These are phyloP conservation scores for Claviceps pusilla DNA, from an alignment of 2,329 filamentous ascomycete genomes.

Conservation along the genomic window DNA sequence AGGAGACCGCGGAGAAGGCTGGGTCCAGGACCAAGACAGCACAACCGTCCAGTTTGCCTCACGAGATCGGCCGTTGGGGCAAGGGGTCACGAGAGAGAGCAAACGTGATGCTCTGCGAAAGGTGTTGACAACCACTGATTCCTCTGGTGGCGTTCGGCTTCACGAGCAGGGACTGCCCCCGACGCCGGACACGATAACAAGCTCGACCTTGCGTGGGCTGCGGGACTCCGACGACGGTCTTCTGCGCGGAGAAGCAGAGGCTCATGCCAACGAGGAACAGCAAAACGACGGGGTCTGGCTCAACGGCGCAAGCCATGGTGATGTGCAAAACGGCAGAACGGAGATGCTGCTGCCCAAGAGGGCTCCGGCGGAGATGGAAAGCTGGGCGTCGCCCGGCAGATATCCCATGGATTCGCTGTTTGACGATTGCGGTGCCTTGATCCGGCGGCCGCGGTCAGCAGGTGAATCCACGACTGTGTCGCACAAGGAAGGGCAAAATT, in stretches of 20 bases:
- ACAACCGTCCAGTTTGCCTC: slow-evolving; percentile 6
- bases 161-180: slow-evolving; percentile 35
- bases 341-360: not conserved
- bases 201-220: slow-evolving; percentile 35
- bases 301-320: slow-evolving; percentile 11
- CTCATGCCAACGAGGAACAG: slow-evolving; percentile 12
- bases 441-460: slow-evolving; percentile 31
- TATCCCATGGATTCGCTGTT: slow-evolving; percentile 6
- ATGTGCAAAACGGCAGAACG: slow-evolving; percentile 4
- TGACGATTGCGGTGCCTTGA: slow-evolving; percentile 10
- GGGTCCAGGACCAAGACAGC: slow-evolving; percentile 13
- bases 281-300: slow-evolving; percentile 18
- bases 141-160: slow-evolving; percentile 23
- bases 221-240: slow-evolving; percentile 37
- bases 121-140: slow-evolving; percentile 38
- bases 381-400: slow-evolving; percentile 3
- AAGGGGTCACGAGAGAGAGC: slow-evolving; percentile 25
- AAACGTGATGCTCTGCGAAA: slow-evolving; percentile 33
- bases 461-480: slow-evolving; percentile 28
- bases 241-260: slow-evolving; percentile 15
- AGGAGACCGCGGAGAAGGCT: slow-evolving; percentile 17
- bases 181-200: slow-evolving; percentile 45
- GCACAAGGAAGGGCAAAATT: slow-evolving; percentile 24
- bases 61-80: slow-evolving; percentile 9
- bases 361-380: not conserved